Evolutionary conservation across 139 green algal species (phyloP).

Genomic region (Mesotaenium endlicherianum): DNA sequence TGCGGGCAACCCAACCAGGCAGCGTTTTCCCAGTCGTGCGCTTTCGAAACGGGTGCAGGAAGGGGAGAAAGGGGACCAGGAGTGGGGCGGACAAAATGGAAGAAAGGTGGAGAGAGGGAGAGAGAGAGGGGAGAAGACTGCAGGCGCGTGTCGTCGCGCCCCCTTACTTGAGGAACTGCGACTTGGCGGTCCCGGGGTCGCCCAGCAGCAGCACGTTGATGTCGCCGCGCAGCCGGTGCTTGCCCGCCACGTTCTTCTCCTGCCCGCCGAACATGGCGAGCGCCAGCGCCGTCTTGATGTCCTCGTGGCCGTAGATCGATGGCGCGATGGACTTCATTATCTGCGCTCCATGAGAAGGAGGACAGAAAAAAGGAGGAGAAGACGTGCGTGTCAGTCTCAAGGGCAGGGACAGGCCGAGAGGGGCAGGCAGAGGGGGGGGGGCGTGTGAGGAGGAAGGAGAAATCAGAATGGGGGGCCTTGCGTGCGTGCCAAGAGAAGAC

Average conservation of each 20-base stretch:
- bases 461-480: too few relatives aligned
- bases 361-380: too few relatives aligned
- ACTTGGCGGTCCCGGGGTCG: conserved; percentile 92
- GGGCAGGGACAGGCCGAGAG: too few relatives aligned
- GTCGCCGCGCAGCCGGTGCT: conserved; percentile 79
- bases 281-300: conserved; percentile 94
- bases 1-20: too few relatives aligned
- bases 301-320: conserved; percentile 96
- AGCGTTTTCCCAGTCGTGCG: too few relatives aligned
- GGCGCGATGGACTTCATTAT: conserved; percentile 95
- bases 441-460: too few relatives aligned
- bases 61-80: background rate
- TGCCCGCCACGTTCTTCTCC: conserved; percentile 64
- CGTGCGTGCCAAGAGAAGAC: too few relatives aligned
- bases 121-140: background rate
- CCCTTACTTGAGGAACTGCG: conserved; percentile 92
- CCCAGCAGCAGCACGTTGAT: conserved; percentile 99
- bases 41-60: background rate
- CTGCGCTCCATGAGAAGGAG: background rate
- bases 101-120: background rate
- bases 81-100: background rate
- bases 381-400: too few relatives aligned
- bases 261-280: conserved; percentile 93
- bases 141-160: background rate
- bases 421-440: too few relatives aligned